Base-by-base conservation (phyloP, 257 asterid genomes). In the Primulina eburnea region DNA sequence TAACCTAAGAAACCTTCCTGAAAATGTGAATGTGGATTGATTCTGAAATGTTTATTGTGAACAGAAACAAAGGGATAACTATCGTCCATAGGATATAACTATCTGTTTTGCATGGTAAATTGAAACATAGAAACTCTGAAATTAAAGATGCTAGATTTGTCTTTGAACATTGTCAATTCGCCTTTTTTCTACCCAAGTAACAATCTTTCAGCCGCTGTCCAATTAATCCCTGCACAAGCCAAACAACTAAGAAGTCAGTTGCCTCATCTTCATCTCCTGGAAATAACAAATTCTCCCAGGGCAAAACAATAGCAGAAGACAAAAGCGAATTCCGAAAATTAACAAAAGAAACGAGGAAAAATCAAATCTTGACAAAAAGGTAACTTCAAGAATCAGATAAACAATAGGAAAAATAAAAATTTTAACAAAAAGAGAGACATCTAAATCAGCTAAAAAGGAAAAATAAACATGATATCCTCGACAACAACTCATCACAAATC, bases 181-280 rank as follows among this genome's bases (percentile, higher is more conserved):
- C 72, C 66, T 56, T 47, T 73, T 67, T 32, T 56, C 68, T 35
- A 52, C 34, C 47, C 64, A 50, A 76, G 72, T 16, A 17, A 58
- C 74, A 37, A 56, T 70, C 78, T 74, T 75, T 63, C 60, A 38
- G 30, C 12, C 24, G 63, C 40, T 67, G 65, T 6, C 70, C 40
- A 6, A 68, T 56, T 21, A 74, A 65, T 64, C 16, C 79, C 87
- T 80, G 85, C 85, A 76, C 32, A 58, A 67, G 55, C 68, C 76
- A 73, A 64, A 58, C 71, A 80, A 69, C 60, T 65, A 11, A 40
- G 52, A 40, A 71, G 71, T 82, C 76, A 79, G 62, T 55, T 62
- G 35, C 14, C 34, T 64, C 74, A 17, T 29, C 74, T 63, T 10
- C 75, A 59, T 40, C 30, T 70, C 63, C 52, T 11, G 52, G 17